These are phyloP conservation scores for Phyllosticta capitalensis DNA, from an alignment of 2,329 filamentous ascomycete species.

Conservation along the genomic window DNA sequence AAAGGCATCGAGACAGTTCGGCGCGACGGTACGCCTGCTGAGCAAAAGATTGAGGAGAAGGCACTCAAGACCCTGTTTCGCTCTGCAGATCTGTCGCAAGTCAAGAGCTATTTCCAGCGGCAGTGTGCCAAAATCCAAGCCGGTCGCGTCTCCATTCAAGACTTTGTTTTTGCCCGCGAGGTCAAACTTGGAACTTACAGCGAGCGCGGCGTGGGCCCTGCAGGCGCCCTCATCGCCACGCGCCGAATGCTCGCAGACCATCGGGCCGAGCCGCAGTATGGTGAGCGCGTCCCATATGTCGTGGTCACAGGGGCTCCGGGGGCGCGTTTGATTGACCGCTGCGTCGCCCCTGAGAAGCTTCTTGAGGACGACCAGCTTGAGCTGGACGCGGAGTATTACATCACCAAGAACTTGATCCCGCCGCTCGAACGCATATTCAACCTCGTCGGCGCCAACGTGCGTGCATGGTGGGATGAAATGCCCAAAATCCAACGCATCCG, in stretches of 20 bases:
- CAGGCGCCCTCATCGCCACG: conserved; percentile 81
- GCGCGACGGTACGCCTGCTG: conserved; percentile 85
- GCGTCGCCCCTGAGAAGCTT: conserved; percentile 76
- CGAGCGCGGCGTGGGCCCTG: conserved; percentile 67
- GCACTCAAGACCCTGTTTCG: conserved; percentile 82
- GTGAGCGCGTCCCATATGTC: conserved; percentile 90
- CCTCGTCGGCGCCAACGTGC: conserved; percentile 83
- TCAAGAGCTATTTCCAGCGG: conserved; percentile 81
- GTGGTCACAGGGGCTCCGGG: conserved; percentile 83
- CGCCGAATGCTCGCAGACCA: conserved; percentile 80
- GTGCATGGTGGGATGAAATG: conserved; percentile 94
- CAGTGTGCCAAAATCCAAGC: conserved; percentile 92
- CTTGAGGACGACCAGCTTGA: conserved; percentile 67
- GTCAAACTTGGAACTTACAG: conserved; percentile 85
- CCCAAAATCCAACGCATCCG: conserved; percentile 75
- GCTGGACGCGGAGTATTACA: conserved; percentile 94
- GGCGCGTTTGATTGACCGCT: conserved; percentile 76
- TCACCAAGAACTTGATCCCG: conserved; percentile 88
- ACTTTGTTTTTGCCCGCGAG: conserved; percentile 92
- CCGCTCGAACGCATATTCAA: conserved; percentile 95
- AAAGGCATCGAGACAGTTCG: conserved; percentile 98
- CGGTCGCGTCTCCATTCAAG: conserved; percentile 78
- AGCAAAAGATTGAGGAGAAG: conserved; percentile 94
- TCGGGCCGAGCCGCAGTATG: conserved; percentile 83
- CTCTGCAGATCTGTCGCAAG: conserved; percentile 75